These are phyloP conservation scores for Fusarium luffae DNA, from an alignment of 2,329 filamentous ascomycete genomes.

Conservation along the genomic window DNA sequence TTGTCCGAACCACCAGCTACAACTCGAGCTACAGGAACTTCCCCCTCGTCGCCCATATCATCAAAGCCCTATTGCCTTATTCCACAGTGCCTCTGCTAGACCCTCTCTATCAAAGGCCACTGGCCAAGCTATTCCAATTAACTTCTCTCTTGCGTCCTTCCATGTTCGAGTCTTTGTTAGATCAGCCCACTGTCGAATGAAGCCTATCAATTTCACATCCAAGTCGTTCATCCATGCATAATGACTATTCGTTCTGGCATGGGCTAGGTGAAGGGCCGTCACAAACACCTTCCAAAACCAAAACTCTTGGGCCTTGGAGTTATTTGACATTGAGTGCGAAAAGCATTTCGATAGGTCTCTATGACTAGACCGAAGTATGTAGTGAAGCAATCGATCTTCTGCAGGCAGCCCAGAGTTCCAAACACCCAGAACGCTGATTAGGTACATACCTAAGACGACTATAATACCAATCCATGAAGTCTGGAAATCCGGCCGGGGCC, in stretches of 20 bases:
- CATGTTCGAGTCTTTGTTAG: not conserved
- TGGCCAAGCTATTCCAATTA: not conserved
- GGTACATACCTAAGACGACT: not conserved
- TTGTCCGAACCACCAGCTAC: too few relatives aligned
- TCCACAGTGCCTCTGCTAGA: not conserved
- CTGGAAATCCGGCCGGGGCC: not conserved
- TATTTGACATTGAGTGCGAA: not conserved
- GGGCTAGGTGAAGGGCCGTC: not conserved
- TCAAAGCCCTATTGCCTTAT: not conserved
- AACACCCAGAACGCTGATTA: not conserved
- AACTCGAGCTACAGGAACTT: not conserved
- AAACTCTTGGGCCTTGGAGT: not conserved
- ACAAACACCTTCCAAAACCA: not conserved
- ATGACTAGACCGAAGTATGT: not conserved
- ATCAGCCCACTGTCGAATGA: not conserved
- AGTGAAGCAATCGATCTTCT: not conserved
- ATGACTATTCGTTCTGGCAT: not conserved
- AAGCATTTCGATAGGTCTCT: not conserved
- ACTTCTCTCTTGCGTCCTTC: not conserved
- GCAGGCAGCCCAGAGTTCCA: not conserved
- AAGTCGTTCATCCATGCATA: not conserved
- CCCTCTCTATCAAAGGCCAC: not conserved
- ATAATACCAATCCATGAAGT: not conserved
- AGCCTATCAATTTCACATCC: not conserved
- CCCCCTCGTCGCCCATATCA: not conserved